Evolutionary conservation across 306 rosid species (phyloP), one percentile per base, ranked within the genome.

Genomic region (Cucurbita argyrosperma): DNA sequence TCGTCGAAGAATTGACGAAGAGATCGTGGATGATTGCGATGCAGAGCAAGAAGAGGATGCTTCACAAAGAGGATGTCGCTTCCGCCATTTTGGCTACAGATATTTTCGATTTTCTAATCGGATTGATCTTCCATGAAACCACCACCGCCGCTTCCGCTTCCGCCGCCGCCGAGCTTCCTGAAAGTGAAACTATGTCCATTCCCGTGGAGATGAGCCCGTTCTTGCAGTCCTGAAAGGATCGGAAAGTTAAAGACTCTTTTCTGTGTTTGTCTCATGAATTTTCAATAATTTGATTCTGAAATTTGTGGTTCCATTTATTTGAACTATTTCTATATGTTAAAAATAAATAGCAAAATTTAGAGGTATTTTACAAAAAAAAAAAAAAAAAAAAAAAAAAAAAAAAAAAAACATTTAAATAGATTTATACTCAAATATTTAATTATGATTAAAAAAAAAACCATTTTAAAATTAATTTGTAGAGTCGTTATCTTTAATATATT

Each of bases 21-120:
- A 86, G 89, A 79, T 87, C 97, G 1, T 91, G 97, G 97, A 76
- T 58, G 72, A 65, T 81, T 16, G 84, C 92, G 54, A 64, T 86
- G 55, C 80, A 91, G 55, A 84, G 83, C 56, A 91, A 91, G 76
- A 80, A 89, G 78, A 87, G 85, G 82, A 87, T 86, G 7, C 79
- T 91, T 55, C 88, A 89, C 75, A 91, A 84, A 78, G 84, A 87
- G 30, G 96, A 89, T 26, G 84, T 91, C 23, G 88, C 85, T 18
- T 84, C 91, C 4, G 91, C 96, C n/a, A 72, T 89, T 53, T 15
- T 81, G 0, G 85, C 90, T 74, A 89, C 90, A 4, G 92, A 91
- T 71, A 11, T 87, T 15, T 91, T 91, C 26, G 91, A 91, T 62
- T 91, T 91, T 65, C 85, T 89, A 50, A 81, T 84, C 67, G 37